Percentiles rank a stretch among this genome's conserved stretches.
phyloP scores from a whole-genome alignment of 169 alveolate genomes.

The Amoebophrya sp. region DNA sequence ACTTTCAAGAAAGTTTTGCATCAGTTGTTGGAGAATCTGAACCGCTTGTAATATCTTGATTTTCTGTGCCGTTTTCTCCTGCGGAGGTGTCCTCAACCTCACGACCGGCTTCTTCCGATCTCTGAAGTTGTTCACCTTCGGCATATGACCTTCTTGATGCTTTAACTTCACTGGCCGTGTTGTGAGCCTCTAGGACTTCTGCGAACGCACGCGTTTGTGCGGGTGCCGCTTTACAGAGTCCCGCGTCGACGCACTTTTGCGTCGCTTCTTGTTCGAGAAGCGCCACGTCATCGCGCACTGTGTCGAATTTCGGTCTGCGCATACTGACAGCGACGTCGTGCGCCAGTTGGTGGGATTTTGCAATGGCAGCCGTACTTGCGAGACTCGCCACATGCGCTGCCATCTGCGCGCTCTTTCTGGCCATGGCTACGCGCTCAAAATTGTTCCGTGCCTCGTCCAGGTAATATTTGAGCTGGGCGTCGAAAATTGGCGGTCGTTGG shows the following conservation, averaged over 20 bases:
- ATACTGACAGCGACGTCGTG: not conserved
- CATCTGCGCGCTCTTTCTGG: not conserved
- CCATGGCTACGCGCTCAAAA: not conserved
- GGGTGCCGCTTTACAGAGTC: not conserved
- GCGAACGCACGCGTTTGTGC: not conserved
- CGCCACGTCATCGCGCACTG: not conserved
- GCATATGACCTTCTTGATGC: too few species aligned
- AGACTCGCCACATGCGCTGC: not conserved
- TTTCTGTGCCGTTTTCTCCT: too few species aligned
- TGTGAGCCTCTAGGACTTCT: not conserved
- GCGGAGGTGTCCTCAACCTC: too few species aligned
- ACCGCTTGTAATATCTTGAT: too few species aligned
- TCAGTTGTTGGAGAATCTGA: too few species aligned
- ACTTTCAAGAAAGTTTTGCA: too few species aligned
- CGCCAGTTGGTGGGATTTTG: not conserved
- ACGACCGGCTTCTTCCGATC: too few species aligned
- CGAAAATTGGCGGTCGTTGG: conserved; percentile 5
- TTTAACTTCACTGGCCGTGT: too few species aligned
- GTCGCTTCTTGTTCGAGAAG: not conserved
- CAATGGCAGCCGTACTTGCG: not conserved
- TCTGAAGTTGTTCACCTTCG: too few species aligned
- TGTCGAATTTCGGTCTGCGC: not conserved
- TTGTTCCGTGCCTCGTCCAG: not conserved
- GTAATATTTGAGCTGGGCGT: not conserved
- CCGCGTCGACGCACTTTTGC: not conserved